phyloP scores from a whole-genome alignment of 768 basidiomycete genomes.

The Nevesoporus exiguus region DNA sequence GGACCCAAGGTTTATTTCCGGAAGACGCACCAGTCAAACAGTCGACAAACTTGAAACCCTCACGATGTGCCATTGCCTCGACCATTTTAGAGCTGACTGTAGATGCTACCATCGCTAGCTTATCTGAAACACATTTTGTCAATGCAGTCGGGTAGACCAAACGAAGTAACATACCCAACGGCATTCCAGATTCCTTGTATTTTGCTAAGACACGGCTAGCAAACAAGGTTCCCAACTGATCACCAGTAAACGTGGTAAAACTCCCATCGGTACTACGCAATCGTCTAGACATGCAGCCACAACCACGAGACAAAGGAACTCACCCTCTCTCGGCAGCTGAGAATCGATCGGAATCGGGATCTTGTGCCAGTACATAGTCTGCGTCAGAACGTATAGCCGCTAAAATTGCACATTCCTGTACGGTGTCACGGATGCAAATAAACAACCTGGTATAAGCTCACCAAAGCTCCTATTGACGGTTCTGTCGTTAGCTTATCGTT shows the following conservation, averaged over 20 bases:
- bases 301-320: conserved; percentile 8
- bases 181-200: conserved; percentile 45
- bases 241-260: conserved; percentile 79
- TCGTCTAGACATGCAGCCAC: conserved; percentile 1
- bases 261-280: conserved; percentile 36
- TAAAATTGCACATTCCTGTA: conserved; percentile 67
- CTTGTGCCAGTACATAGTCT: conserved; percentile 77
- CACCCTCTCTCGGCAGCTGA: conserved; percentile 70
- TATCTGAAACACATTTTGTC: conserved; percentile 41
- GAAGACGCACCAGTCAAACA: conserved; percentile 67
- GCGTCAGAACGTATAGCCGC: conserved; percentile 55
- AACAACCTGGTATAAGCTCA: conserved; percentile 23
- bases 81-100: conserved; percentile 92
- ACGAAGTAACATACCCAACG: conserved; percentile 34
- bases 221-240: conserved; percentile 69
- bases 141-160: conserved; percentile 35
- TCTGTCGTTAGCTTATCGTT: conserved; percentile 1
- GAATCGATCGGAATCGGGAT: conserved; percentile 86
- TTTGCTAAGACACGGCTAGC: conserved; percentile 43
- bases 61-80: conserved; percentile 64
- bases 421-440: neutral
- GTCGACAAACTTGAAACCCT: conserved; percentile 83
- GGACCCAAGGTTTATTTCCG: neutral
- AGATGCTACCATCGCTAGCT: conserved; percentile 82
- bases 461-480: conserved; percentile 44